Evolutionary conservation across 371 early-diverging fungal species (phyloP).

Genomic region (Haplosporangium sp.): DNA sequence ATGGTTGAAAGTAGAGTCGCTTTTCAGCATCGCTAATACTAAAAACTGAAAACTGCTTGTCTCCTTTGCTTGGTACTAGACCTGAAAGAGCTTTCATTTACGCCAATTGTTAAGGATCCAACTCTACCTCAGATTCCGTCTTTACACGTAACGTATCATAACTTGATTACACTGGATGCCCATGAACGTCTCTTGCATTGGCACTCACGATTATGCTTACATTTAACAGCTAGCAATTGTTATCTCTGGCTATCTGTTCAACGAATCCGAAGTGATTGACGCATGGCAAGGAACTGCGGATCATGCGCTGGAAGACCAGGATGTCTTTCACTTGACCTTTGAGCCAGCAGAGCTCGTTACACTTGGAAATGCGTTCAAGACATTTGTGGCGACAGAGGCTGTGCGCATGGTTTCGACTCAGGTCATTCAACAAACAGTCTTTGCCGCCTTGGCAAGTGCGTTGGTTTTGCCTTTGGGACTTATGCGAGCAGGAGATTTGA

Average conservation of each 20-base stretch:
- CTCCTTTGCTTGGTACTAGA: conserved; percentile 58
- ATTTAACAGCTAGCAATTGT: conserved; percentile 65
- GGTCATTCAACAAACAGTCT: conserved; percentile 86
- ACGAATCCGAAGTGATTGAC: conserved; percentile 53
- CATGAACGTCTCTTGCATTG: neutral
- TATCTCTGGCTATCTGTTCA: conserved; percentile 70
- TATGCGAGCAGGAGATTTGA: conserved; percentile 81
- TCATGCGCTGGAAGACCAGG: conserved; percentile 54
- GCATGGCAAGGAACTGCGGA: conserved; percentile 66
- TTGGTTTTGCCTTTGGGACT: conserved; percentile 85
- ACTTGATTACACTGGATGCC: neutral
- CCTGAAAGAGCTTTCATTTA: conserved; percentile 68
- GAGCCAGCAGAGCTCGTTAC: conserved; percentile 82
- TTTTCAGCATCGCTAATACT: neutral
- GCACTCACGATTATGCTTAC: too few species aligned
- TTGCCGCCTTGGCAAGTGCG: conserved; percentile 86
- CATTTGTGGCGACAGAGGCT: conserved; percentile 85
- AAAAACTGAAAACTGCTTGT: neutral
- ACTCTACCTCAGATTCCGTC: conserved; percentile 70
- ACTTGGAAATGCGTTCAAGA: conserved; percentile 82
- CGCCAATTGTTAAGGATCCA: conserved; percentile 64
- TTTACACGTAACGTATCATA: conserved; percentile 64
- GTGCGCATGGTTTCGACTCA: conserved; percentile 86
- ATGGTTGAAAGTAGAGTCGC: neutral
- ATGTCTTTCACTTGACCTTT: conserved; percentile 75